Base-by-base conservation (phyloP, 306 rosid species). In the Cicer yamashitae region DNA sequence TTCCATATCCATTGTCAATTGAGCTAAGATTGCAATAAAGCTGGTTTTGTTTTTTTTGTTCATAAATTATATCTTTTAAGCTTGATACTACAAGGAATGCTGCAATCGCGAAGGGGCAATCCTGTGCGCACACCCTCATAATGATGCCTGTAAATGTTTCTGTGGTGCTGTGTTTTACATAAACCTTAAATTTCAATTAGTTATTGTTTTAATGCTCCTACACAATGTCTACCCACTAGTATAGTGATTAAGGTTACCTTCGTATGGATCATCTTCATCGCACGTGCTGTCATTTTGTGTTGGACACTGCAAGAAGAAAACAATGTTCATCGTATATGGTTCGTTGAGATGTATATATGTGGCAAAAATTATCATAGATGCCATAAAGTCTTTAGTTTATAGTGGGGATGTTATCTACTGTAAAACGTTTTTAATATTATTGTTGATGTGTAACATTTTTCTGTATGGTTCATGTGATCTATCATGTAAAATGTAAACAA, bases 281-380 rank as follows among this genome's bases (percentile, higher is more conserved):
- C 61, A 25, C 52, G 73, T 75, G 70, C 76, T 85, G 66, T 66
- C 81, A 67, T 75, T 89, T 53, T 78, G 61, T 69, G 66, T 83
- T 65, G 51, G 77, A 18, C 53, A 78, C 96, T 94, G 94, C 88
- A 81, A 73, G 79, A 67, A 78, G 81, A 59, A 79, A 15, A 25
- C 41, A 39, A 38, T 48, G 50, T 59, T 83, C 70, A 41, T 79
- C 74, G 70, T 58, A 70, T 17, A 53, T 22, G 48, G 70, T 75
- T 74, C 11, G 8, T 74, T n/a, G 10, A 20, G 8, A 6, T 8
- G 52, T 48, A 20, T 14, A 68, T 63, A 52, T 61, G 22, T 12
- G 3, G 39, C 40, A 79, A 71, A 64, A 54, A 52, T 66, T 60
- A 59, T 11, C 4, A 30, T 18, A 34, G 14, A 50, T 20, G 60